phyloP scores from a whole-genome alignment of 176 grass and related monocot species.

The Oryza glumipatula region DNA sequence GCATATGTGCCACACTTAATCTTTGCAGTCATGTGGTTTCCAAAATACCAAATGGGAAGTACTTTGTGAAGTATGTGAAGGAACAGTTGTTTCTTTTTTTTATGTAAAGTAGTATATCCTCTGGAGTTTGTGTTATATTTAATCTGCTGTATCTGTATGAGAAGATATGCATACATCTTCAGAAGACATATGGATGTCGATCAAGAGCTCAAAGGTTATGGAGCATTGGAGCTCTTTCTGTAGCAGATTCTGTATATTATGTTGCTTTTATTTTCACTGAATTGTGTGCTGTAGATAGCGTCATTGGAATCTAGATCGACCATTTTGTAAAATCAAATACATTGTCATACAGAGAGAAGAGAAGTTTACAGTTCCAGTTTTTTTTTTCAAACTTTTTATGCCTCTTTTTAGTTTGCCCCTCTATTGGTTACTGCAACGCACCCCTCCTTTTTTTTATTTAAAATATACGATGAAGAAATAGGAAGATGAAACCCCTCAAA shows the following conservation, averaged over 20 bases:
- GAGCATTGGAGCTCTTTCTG: neutral
- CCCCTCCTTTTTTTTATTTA: neutral
- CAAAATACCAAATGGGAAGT: neutral
- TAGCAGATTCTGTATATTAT: conserved; percentile 12
- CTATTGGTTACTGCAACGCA: neutral
- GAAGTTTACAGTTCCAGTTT: neutral
- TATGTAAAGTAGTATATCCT: neutral
- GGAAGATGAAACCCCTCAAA: neutral
- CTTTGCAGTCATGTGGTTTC: neutral
- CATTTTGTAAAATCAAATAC: conserved; percentile 27
- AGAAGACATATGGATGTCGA: conserved; percentile 18
- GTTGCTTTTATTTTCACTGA: neutral
- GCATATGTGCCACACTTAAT: neutral
- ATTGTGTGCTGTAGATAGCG: neutral
- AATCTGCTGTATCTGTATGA: neutral
- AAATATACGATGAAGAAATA: neutral
- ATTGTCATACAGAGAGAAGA: neutral
- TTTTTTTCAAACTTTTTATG: neutral
- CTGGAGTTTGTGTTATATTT: neutral
- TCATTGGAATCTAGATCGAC: neutral
- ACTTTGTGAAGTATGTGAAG: neutral
- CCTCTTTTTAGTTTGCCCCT: neutral
- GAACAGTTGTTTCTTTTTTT: conserved; percentile 18
- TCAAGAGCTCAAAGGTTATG: conserved; percentile 2
- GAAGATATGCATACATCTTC: neutral